These are phyloP conservation scores for Mycena maculata DNA, from an alignment of 768 basidiomycete species.

Conservation along the genomic window DNA sequence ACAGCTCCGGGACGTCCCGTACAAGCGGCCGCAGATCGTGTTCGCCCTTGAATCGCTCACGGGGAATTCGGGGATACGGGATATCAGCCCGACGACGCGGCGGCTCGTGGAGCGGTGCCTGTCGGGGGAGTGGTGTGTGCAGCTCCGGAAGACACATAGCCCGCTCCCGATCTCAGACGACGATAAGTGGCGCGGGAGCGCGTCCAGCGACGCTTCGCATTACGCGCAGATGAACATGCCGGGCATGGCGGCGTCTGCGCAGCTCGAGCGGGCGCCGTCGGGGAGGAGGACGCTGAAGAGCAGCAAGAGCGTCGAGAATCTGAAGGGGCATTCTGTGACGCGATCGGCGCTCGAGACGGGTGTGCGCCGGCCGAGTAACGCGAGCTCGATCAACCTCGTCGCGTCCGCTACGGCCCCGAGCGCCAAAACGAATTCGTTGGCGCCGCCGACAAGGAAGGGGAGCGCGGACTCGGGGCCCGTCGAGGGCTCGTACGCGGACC, in stretches of 20 bases:
- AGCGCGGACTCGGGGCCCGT: slow-evolving; percentile 40
- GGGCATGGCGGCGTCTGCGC: slow-evolving; percentile 44
- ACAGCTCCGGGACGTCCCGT: slow-evolving; percentile 84
- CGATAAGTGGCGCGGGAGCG: slow-evolving; percentile 31
- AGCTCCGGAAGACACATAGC: slow-evolving; percentile 59
- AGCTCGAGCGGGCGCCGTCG: slow-evolving; percentile 50
- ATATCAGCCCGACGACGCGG: slow-evolving; percentile 87
- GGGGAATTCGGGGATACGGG: slow-evolving; percentile 79
- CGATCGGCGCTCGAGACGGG: slow-evolving; percentile 47
- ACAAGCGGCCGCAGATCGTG: slow-evolving; percentile 93
- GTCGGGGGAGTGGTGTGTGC: slow-evolving; percentile 86
- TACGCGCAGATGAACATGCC: slow-evolving; percentile 38
- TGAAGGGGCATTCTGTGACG: slow-evolving; percentile 49
- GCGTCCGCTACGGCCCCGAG: slow-evolving; percentile 27
- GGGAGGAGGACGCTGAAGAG: slow-evolving; percentile 62
- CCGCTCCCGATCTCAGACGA: slow-evolving; percentile 40
- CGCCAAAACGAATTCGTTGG: slow-evolving; percentile 12
- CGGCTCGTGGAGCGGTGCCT: slow-evolving; percentile 94
- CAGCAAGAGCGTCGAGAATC: slow-evolving; percentile 74
- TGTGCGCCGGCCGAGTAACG: slow-evolving; percentile 54
- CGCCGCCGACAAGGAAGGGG: slow-evolving; percentile 38
- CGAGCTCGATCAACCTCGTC: slow-evolving; percentile 52
- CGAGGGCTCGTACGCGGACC: slow-evolving; percentile 36
- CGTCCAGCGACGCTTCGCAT: slow-evolving; percentile 21
- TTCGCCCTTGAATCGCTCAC: slow-evolving; percentile 83